Conservation (phyloP, 306 rosid genomes). For the Fagus crenata region DNA sequence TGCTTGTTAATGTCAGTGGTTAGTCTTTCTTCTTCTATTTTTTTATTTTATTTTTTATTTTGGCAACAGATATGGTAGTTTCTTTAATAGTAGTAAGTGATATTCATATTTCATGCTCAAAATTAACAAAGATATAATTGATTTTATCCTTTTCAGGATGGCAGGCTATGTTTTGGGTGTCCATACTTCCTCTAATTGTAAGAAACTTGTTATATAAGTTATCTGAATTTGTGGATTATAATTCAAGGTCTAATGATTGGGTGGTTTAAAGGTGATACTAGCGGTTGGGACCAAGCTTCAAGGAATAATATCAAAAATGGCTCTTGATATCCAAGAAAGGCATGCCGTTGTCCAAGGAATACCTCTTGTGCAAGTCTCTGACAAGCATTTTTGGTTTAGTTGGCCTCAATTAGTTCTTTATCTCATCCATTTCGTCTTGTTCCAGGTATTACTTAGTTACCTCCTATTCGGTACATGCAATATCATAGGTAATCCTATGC, state of each 20-base stretch:
- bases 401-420: slow-evolving; percentile 77
- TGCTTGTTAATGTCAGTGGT: slow-evolving; percentile 91
- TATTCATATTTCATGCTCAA: slow-evolving; percentile 8
- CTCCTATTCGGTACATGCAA: not conserved
- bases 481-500: not conserved
- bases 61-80: not conserved
- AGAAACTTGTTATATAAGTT: slow-evolving; percentile 26
- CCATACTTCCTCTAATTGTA: slow-evolving; percentile 74
- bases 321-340: slow-evolving; percentile 80
- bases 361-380: slow-evolving; percentile 95
- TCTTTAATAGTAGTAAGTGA: not conserved
- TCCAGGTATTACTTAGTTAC: slow-evolving; percentile 54
- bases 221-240: not conserved
- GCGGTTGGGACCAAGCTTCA: slow-evolving; percentile 95
- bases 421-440: slow-evolving; percentile 83
- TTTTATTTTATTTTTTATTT: not conserved
- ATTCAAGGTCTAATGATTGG: slow-evolving; percentile 21
- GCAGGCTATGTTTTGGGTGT: slow-evolving; percentile 63
- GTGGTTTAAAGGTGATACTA: slow-evolving; percentile 62
- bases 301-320: slow-evolving; percentile 85
- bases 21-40: slow-evolving; percentile 34
- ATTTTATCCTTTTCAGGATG: slow-evolving; percentile 58
- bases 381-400: slow-evolving; percentile 80
- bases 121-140: slow-evolving; percentile 10
- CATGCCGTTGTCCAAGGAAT: slow-evolving; percentile 97